These are phyloP conservation scores for Candida xiaguanensis DNA, from an alignment of 805 yeast species.

Conservation along the genomic window DNA sequence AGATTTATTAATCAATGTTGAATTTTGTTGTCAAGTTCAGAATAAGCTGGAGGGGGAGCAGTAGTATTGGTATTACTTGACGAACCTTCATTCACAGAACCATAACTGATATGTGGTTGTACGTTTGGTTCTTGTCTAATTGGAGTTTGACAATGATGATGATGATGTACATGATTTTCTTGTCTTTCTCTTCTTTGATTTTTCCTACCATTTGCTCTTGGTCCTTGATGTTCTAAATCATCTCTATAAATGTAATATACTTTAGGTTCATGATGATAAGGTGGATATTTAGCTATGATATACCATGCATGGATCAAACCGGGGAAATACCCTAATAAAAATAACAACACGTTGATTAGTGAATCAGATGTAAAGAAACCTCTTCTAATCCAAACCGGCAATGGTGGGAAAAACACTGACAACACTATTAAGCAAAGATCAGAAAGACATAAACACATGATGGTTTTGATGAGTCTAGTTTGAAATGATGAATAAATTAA, in stretches of 20 bases:
- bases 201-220: constrained; percentile 3
- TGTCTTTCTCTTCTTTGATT: background rate
- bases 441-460: constrained; percentile 24
- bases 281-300: constrained; percentile 45
- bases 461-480: background rate
- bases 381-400: constrained; percentile 64
- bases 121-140: constrained; percentile 5
- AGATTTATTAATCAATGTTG: constrained; percentile 5
- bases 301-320: constrained; percentile 51
- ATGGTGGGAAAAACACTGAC: constrained; percentile 68
- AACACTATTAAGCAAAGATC: constrained; percentile 58
- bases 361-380: constrained; percentile 59
- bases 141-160: constrained; percentile 7
- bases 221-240: constrained; percentile 30
- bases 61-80: constrained; percentile 4
- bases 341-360: constrained; percentile 38
- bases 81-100: constrained; percentile 23
- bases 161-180: constrained; percentile 8
- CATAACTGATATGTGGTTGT: constrained; percentile 19
- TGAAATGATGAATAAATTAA: too few relatives aligned
- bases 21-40: constrained; percentile 19
- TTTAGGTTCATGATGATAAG: constrained; percentile 22
- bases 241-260: constrained; percentile 32
- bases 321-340: constrained; percentile 47
- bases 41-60: constrained; percentile 34